These are phyloP conservation scores for Acrodontium crateriforme DNA, from an alignment of 2,329 filamentous ascomycete species.

Conservation along the genomic window DNA sequence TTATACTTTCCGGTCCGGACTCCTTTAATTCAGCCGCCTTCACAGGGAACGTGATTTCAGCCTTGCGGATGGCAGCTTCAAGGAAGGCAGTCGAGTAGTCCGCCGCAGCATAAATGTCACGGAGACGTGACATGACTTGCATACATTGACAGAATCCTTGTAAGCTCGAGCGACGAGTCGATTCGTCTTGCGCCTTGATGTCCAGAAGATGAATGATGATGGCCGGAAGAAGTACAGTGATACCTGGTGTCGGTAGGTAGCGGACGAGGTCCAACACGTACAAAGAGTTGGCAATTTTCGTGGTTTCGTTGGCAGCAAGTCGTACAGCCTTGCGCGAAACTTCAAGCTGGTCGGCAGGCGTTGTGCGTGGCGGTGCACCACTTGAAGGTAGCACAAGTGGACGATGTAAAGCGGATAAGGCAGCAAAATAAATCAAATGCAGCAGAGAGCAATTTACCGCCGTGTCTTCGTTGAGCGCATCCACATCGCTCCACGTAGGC, in stretches of 20 bases:
- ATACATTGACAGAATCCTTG: slow-evolving; percentile 84
- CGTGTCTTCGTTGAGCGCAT: slow-evolving; percentile 46
- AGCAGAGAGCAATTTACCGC: slow-evolving; percentile 66
- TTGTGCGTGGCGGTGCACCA: slow-evolving; percentile 22
- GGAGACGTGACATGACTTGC: slow-evolving; percentile 73
- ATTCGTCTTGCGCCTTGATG: slow-evolving; percentile 68
- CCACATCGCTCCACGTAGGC: slow-evolving; percentile 40
- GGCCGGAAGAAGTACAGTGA: slow-evolving; percentile 79
- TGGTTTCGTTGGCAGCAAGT: slow-evolving; percentile 73
- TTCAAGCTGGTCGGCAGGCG: slow-evolving; percentile 60
- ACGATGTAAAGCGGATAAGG: slow-evolving; percentile 76
- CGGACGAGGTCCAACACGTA: slow-evolving; percentile 59
- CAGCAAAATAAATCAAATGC: slow-evolving; percentile 89
- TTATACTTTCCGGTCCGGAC: slow-evolving; percentile 13
- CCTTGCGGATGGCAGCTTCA: slow-evolving; percentile 81
- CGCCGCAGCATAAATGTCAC: slow-evolving; percentile 84
- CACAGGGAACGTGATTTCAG: slow-evolving; percentile 55
- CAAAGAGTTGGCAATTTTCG: slow-evolving; percentile 65
- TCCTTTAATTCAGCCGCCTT: slow-evolving; percentile 19
- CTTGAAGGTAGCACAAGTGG: slow-evolving; percentile 76
- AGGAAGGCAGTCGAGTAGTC: slow-evolving; percentile 92
- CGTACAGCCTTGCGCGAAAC: slow-evolving; percentile 71
- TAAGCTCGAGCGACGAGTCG: slow-evolving; percentile 57
- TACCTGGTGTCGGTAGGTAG: slow-evolving; percentile 76
- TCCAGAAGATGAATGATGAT: slow-evolving; percentile 90